phyloP scores from a whole-genome alignment of 2,329 filamentous ascomycete genomes.

The Gyromitra esculenta region DNA sequence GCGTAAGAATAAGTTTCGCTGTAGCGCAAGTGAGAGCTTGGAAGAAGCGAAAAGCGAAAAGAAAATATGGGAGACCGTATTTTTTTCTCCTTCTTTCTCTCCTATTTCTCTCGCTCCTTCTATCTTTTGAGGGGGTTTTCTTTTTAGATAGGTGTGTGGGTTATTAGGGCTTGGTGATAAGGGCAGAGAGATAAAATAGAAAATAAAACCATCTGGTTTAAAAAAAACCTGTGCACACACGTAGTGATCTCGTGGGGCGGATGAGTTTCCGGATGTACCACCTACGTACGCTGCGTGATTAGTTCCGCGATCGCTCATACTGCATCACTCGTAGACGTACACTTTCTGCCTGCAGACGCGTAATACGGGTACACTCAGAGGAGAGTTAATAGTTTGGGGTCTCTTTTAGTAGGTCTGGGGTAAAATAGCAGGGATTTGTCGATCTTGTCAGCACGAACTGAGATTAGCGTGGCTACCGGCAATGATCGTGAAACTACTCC shows the following conservation, averaged over 20 bases:
- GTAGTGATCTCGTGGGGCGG: background rate
- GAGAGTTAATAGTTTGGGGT: no score
- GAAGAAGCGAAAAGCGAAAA: no score
- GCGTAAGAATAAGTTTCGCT: background rate
- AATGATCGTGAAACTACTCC: constrained; percentile 6
- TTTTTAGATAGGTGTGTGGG: background rate
- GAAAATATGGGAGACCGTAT: constrained; percentile 17
- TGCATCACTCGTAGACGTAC: constrained; percentile 27
- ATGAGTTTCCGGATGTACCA: background rate
- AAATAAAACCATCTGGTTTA: constrained; percentile 23
- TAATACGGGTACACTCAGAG: constrained; percentile 17
- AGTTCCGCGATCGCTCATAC: constrained; percentile 4
- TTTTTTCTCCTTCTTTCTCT: background rate
- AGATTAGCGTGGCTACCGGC: background rate
- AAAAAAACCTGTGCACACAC: background rate
- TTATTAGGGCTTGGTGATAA: background rate
- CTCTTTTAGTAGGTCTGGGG: background rate
- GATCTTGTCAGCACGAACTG: background rate
- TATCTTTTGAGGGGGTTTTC: background rate
- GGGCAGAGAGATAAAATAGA: constrained; percentile 17
- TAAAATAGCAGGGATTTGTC: constrained; percentile 24
- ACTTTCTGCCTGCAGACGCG: constrained; percentile 7
- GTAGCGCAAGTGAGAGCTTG: background rate
- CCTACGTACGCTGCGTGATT: background rate
- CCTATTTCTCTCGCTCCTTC: background rate